phyloP scores from a whole-genome alignment of 1,284 basidiomycete genomes.

The Heterobasidion parviporum region DNA sequence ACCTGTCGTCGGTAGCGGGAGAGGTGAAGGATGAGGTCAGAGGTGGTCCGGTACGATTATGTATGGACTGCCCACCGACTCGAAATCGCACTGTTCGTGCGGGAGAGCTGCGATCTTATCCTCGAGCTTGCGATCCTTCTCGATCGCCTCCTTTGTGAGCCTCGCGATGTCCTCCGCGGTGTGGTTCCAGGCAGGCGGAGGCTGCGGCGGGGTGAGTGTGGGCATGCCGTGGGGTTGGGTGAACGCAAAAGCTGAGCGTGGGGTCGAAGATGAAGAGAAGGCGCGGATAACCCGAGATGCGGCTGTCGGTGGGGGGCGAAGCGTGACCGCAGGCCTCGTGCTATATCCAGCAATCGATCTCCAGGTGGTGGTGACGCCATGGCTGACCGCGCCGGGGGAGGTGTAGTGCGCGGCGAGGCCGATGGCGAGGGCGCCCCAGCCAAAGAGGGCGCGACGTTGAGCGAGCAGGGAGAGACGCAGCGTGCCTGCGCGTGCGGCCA shows the following conservation, averaged over 20 bases:
- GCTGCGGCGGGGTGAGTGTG: constrained; percentile 52
- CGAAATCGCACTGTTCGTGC: constrained; percentile 46
- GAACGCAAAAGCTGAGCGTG: constrained; percentile 5
- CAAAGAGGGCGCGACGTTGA: not conserved
- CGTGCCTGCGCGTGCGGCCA: constrained; percentile 1
- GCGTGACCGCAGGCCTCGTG: constrained; percentile 3
- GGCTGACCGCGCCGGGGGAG: not conserved
- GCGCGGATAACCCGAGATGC: constrained; percentile 8
- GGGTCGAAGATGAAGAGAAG: constrained; percentile 13
- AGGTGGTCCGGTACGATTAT: not conserved
- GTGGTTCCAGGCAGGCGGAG: constrained; percentile 63
- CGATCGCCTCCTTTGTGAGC: constrained; percentile 54
- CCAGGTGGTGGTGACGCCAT: not conserved
- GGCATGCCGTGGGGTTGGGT: constrained; percentile 12
- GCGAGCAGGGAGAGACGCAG: not conserved
- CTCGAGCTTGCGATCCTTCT: constrained; percentile 42
- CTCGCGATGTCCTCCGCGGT: constrained; percentile 50
- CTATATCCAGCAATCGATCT: constrained; percentile 8
- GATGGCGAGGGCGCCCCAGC: constrained; percentile 6
- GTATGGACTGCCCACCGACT: constrained; percentile 34
- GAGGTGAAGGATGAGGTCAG: not conserved
- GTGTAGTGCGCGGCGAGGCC: constrained; percentile 6
- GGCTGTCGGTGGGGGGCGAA: constrained; percentile 2
- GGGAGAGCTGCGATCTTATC: constrained; percentile 59
- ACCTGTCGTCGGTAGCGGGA: constrained; percentile 35